Conservation (phyloP, 1,284 basidiomycete genomes). For the Moesziomyces globuligerus region DNA sequence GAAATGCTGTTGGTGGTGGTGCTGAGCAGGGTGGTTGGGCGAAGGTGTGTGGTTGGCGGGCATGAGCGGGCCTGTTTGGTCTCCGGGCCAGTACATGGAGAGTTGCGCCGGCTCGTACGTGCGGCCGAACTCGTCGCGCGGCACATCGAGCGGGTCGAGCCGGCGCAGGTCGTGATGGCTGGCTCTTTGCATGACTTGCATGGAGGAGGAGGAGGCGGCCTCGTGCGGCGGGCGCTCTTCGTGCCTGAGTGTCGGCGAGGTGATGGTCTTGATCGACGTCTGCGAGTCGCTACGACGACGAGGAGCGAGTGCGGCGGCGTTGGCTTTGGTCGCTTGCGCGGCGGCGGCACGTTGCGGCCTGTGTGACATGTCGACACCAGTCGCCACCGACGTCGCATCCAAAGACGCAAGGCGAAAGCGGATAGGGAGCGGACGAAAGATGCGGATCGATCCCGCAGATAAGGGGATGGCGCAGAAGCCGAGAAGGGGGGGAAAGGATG, state of each 20-base stretch:
- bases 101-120: constrained; percentile 7
- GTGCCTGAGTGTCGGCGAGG: constrained; percentile 19
- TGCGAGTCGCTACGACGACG: constrained; percentile 34
- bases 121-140: background rate
- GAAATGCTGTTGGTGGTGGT: constrained; percentile 5
- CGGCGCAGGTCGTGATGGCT: constrained; percentile 30
- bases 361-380: constrained; percentile 17
- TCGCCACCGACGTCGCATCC: background rate
- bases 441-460: no score
- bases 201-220: constrained; percentile 24
- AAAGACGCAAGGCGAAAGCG: background rate
- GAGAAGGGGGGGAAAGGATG: no score
- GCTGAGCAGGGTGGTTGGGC: no score
- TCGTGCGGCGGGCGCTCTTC: constrained; percentile 17
- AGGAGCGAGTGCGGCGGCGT: constrained; percentile 18
- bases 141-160: constrained; percentile 1
- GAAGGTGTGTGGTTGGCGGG: no score
- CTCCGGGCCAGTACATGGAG: constrained; percentile 22
- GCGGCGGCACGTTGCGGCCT: constrained; percentile 41
- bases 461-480: no score
- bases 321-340: constrained; percentile 34
- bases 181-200: constrained; percentile 34
- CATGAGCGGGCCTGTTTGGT: no score
- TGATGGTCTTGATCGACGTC: constrained; percentile 27
- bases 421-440: constrained; percentile 9